A percentile compares a stretch with the other conserved stretches of the same genome.
Evolutionary conservation across 129 eudicot genomes (phyloP).

Genomic region (Flaveria linearis): DNA sequence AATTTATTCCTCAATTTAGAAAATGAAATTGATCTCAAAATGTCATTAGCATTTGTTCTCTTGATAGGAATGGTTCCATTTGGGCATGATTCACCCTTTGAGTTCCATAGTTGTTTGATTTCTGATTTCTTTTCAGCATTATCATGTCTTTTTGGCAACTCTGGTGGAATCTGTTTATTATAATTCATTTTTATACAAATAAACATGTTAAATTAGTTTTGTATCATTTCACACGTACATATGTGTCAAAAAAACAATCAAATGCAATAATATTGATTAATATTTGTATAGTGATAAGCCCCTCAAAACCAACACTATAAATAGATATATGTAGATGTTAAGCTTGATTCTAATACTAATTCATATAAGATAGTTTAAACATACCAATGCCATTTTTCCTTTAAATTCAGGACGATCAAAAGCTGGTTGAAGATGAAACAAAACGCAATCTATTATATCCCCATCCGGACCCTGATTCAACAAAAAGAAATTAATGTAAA

Average conservation of each 20-base stretch:
- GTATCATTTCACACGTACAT: too few species aligned
- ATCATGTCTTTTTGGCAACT: slow-evolving; percentile 55
- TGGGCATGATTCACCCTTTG: slow-evolving; percentile 70
- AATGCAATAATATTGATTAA: too few species aligned
- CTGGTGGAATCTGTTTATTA: slow-evolving; percentile 50
- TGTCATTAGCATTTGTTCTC: slow-evolving; percentile 67
- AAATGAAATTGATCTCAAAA: slow-evolving; percentile 49
- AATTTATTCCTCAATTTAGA: slow-evolving; percentile 54
- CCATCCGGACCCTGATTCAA: slow-evolving; percentile 78
- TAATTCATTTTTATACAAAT: background rate
- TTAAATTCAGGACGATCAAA: slow-evolving; percentile 68
- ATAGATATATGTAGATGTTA: too few species aligned
- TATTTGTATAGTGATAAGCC: too few species aligned
- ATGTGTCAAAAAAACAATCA: too few species aligned
- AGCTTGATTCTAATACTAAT: too few species aligned
- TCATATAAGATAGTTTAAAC: background rate
- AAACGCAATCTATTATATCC: slow-evolving; percentile 82
- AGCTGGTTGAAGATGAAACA: slow-evolving; percentile 70
- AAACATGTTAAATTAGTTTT: background rate
- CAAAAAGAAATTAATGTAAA: background rate
- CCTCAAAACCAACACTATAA: background rate
- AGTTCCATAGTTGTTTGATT: slow-evolving; percentile 66
- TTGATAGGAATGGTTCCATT: slow-evolving; percentile 75
- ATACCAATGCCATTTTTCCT: slow-evolving; percentile 61
- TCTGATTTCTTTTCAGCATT: slow-evolving; percentile 31